A percentile compares a stretch with the other conserved stretches of the same genome.
These are phyloP conservation scores for Dendrobium huoshanense DNA, from an alignment of 106 monocot genomes.

Conservation along the genomic window DNA sequence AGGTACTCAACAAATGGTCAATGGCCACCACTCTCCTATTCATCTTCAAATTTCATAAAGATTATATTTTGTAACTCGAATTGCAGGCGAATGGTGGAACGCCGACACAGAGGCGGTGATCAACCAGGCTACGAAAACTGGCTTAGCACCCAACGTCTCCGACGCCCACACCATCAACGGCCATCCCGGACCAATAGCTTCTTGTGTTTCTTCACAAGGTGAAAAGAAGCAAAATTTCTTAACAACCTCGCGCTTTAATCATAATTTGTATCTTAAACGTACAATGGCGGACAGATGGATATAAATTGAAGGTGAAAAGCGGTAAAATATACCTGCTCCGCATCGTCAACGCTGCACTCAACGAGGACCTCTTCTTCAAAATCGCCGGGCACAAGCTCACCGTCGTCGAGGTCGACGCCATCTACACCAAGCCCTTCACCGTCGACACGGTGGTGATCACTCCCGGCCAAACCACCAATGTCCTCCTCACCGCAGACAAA, in stretches of 20 bases:
- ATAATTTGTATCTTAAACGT: neutral
- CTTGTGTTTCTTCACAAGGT: slow-evolving; percentile 19
- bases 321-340: slow-evolving; percentile 40
- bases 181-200: slow-evolving; percentile 20
- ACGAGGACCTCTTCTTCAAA: slow-evolving; percentile 46
- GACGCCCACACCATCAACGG: slow-evolving; percentile 43
- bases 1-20: slow-evolving; percentile 4
- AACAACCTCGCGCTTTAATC: neutral
- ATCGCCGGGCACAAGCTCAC: slow-evolving; percentile 32
- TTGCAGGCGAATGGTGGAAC: slow-evolving; percentile 53
- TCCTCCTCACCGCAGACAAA: slow-evolving; percentile 37
- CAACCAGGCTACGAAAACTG: slow-evolving; percentile 21
- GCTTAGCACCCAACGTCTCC: slow-evolving; percentile 29
- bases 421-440: slow-evolving; percentile 52
- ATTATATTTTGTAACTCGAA: neutral
- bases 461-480: slow-evolving; percentile 65
- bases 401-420: slow-evolving; percentile 46
- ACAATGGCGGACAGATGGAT: slow-evolving; percentile 20
- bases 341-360: slow-evolving; percentile 43
- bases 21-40: neutral
- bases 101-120: slow-evolving; percentile 36
- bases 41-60: neutral
- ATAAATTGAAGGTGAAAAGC: slow-evolving; percentile 20
- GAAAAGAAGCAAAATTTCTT: neutral
- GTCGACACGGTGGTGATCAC: slow-evolving; percentile 36